Conservation (phyloP, 768 basidiomycete species). For the Cyclocybe cylindracea region DNA sequence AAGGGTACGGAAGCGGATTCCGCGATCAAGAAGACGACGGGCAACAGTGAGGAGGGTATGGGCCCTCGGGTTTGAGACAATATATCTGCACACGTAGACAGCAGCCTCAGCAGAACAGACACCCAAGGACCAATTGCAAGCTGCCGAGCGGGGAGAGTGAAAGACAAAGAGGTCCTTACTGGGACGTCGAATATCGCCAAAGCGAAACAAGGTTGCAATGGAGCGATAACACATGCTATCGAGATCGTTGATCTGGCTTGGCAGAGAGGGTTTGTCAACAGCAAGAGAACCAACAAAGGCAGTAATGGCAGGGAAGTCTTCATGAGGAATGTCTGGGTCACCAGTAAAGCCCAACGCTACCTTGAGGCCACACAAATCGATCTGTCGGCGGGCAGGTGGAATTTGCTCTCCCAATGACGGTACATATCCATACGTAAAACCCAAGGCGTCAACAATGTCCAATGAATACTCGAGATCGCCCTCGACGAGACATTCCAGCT, state of each 20-base stretch:
- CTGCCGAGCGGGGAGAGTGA: neutral
- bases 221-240: neutral
- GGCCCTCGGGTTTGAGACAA: neutral
- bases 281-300: too few relatives aligned
- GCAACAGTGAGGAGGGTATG: constrained; percentile 2
- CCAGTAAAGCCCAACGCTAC: too few relatives aligned
- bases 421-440: too few relatives aligned
- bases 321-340: too few relatives aligned
- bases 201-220: neutral
- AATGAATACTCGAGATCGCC: too few relatives aligned
- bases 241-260: neutral
- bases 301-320: too few relatives aligned
- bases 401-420: too few relatives aligned
- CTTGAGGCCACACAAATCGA: too few relatives aligned
- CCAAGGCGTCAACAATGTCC: too few relatives aligned
- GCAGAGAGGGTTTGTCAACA: too few relatives aligned
- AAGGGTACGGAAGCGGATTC: constrained; percentile 6
- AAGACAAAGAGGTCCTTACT: constrained; percentile 6
- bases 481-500: too few relatives aligned
- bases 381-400: too few relatives aligned
- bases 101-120: neutral
- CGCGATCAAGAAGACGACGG: neutral
- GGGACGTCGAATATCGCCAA: constrained; percentile 3
- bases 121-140: neutral
- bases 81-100: neutral